Percentiles rank a stretch among this genome's conserved stretches.
These are phyloP conservation scores for Suhomyces coccinellae DNA, from an alignment of 1,139 yeast genomes.

Conservation along the genomic window DNA sequence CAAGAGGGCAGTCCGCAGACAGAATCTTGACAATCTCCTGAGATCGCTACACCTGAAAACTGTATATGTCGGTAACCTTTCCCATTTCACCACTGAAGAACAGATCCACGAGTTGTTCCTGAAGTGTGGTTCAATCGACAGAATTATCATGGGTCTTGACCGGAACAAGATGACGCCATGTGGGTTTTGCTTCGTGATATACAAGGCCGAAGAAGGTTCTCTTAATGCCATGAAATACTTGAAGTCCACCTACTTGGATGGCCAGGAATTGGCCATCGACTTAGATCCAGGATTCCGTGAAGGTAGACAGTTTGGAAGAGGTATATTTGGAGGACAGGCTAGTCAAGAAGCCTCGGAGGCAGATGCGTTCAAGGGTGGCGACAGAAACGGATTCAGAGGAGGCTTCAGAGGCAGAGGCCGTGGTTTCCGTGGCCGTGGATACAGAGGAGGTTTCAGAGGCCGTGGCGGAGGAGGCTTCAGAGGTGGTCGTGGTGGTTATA, in stretches of 20 bases:
- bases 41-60: constrained; percentile 68
- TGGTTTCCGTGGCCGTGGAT: constrained; percentile 15
- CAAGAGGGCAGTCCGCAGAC: constrained; percentile 65
- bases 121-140: constrained; percentile 72
- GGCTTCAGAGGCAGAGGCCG: constrained; percentile 28
- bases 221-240: constrained; percentile 78
- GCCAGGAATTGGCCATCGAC: constrained; percentile 76
- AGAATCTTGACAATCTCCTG: constrained; percentile 58
- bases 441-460: constrained; percentile 34
- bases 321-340: constrained; percentile 84
- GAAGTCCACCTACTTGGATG: constrained; percentile 79
- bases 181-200: constrained; percentile 91
- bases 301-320: constrained; percentile 94
- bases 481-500: constrained; percentile 18
- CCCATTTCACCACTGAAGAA: constrained; percentile 90
- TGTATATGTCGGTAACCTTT: constrained; percentile 79
- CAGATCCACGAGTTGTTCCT: constrained; percentile 84
- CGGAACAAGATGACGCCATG: constrained; percentile 88
- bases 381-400: constrained; percentile 24
- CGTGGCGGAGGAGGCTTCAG: constrained; percentile 28
- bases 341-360: constrained; percentile 36
- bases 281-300: constrained; percentile 93
- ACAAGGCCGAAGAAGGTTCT: constrained; percentile 65
- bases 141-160: constrained; percentile 92
- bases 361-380: constrained; percentile 20